Percentiles rank a stretch among this genome's conserved stretches.
Evolutionary conservation across 2,329 filamentous ascomycete species (phyloP).

Genomic region (Diplodia mutila): DNA sequence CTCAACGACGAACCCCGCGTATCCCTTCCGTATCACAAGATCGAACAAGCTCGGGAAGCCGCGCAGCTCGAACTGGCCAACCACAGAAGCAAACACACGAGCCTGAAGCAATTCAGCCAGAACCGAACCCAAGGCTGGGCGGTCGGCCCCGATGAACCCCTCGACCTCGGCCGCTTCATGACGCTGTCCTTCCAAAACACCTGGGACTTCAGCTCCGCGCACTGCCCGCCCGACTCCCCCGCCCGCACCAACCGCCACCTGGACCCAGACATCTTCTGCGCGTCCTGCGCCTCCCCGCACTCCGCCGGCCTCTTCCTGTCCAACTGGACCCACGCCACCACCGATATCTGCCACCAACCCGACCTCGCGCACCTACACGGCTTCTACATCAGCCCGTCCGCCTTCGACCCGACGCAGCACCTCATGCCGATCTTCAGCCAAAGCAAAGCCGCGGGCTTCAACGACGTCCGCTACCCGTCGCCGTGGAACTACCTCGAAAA

Average conservation of each 20-base stretch:
- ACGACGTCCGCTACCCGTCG: constrained; percentile 75
- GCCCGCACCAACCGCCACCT: constrained; percentile 43
- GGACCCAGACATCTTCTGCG: constrained; percentile 68
- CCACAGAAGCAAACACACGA: background rate
- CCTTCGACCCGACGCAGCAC: constrained; percentile 64
- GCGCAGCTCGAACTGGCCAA: too few species aligned
- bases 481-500: constrained; percentile 66
- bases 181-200: constrained; percentile 43
- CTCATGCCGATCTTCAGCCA: constrained; percentile 77
- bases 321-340: constrained; percentile 65
- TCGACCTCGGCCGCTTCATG: constrained; percentile 33
- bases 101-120: constrained; percentile 32
- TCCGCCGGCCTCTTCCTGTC: constrained; percentile 68
- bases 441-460: constrained; percentile 71
- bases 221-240: constrained; percentile 53
- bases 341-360: constrained; percentile 73
- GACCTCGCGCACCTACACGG: constrained; percentile 75
- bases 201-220: constrained; percentile 50
- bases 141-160: constrained; percentile 32
- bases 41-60: background rate
- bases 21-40: constrained; percentile 52
- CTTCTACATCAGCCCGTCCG: constrained; percentile 68
- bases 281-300: constrained; percentile 65
- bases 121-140: constrained; percentile 23
- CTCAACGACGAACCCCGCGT: constrained; percentile 64